Conservation (phyloP, 257 asterid genomes). For the Solanum boliviense region DNA sequence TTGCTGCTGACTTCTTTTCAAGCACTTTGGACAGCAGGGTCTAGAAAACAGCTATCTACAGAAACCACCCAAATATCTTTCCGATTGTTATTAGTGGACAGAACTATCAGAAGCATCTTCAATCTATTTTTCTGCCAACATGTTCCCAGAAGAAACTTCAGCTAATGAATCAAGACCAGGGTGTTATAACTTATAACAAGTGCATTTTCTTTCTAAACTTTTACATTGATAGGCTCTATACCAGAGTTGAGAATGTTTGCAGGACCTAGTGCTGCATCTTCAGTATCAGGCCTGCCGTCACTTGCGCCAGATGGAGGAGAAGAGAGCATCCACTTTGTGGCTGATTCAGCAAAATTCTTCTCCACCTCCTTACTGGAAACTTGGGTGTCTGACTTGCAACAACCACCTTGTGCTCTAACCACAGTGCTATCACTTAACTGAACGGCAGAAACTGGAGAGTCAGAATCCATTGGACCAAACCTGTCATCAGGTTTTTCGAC, state of each 20-base stretch:
- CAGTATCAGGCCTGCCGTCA: neutral
- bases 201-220: neutral
- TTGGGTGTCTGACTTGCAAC: conserved; percentile 3
- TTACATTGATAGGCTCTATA: neutral
- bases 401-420: neutral
- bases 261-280: neutral
- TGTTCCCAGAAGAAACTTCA: neutral
- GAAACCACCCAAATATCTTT: neutral
- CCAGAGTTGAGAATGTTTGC: neutral
- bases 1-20: neutral
- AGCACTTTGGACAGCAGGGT: neutral
- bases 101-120: conserved; percentile 1
- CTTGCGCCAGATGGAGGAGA: neutral
- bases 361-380: neutral
- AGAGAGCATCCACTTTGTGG: neutral
- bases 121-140: neutral
- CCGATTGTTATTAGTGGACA: neutral
- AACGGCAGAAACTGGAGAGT: neutral
- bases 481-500: neutral
- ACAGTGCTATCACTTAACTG: conserved; percentile 1
- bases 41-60: neutral
- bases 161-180: neutral
- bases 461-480: neutral
- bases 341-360: neutral
- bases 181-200: neutral